Evolutionary conservation across 345 rosid species (phyloP).

Genomic region (Anastatica hierochuntica): DNA sequence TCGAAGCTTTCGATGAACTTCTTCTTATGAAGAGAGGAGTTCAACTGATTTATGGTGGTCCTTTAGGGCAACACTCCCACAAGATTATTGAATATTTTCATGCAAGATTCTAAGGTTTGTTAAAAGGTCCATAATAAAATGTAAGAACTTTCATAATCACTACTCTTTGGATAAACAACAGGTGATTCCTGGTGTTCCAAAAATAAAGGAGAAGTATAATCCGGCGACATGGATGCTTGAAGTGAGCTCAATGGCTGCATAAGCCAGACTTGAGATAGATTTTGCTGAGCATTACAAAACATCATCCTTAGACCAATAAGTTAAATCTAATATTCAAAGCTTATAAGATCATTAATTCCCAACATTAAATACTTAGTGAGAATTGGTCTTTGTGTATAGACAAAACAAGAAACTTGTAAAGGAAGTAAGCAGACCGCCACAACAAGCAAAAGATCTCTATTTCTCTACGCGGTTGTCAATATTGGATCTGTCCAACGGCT

Average conservation of each 20-base stretch:
- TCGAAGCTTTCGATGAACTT: constrained; percentile 82
- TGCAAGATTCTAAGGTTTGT: constrained; percentile 32
- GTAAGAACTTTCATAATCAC: not conserved
- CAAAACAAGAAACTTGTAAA: constrained; percentile 45
- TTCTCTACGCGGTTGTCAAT: constrained; percentile 44
- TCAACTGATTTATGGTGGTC: constrained; percentile 67
- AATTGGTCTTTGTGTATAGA: constrained; percentile 25
- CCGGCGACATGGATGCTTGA: constrained; percentile 93
- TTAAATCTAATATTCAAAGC: not conserved
- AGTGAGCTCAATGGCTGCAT: constrained; percentile 76
- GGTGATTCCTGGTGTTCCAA: constrained; percentile 53
- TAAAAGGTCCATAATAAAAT: too few relatives aligned
- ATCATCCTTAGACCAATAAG: constrained; percentile 52
- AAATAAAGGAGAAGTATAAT: constrained; percentile 59
- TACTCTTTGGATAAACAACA: constrained; percentile 7
- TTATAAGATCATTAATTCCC: not conserved
- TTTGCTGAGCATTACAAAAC: constrained; percentile 60
- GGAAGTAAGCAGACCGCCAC: constrained; percentile 46
- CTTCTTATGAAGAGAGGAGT: constrained; percentile 86
- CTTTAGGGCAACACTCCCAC: constrained; percentile 55
- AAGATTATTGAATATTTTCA: constrained; percentile 66
- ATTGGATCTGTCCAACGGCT: constrained; percentile 80
- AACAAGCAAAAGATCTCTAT: constrained; percentile 38
- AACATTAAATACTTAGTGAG: not conserved
- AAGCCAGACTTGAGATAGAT: constrained; percentile 53